Percentiles rank a stretch among this genome's conserved stretches.
Evolutionary conservation across 225 moss, liverwort and hornwort species (phyloP).

Genomic region (Straminergon stramineum): DNA sequence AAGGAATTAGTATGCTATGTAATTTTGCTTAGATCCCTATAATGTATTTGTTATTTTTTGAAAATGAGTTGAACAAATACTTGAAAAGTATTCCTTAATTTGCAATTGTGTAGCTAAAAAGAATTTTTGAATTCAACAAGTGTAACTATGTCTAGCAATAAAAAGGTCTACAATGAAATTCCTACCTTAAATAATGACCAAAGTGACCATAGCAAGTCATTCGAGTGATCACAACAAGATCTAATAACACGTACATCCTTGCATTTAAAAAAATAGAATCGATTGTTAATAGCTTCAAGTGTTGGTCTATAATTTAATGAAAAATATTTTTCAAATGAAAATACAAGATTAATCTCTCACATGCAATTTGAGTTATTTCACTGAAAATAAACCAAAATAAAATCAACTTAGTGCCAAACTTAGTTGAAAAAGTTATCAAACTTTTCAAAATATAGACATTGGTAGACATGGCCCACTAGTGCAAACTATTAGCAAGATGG

Average conservation of each 20-base stretch:
- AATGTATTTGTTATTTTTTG: too few relatives aligned
- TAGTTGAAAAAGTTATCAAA: not conserved
- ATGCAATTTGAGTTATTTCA: too few relatives aligned
- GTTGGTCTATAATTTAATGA: not conserved
- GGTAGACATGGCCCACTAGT: not conserved
- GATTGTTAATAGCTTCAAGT: not conserved
- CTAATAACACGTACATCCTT: too few relatives aligned
- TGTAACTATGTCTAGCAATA: fast-evolving
- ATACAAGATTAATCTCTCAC: not conserved
- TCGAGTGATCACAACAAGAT: fast-evolving
- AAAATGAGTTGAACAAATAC: too few relatives aligned
- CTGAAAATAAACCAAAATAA: not conserved
- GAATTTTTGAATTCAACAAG: not conserved
- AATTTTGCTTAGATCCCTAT: fast-evolving
- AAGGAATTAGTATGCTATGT: too few relatives aligned
- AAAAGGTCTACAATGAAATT: not conserved
- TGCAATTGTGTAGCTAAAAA: fast-evolving
- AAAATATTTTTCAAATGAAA: not conserved
- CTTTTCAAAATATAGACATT: not conserved
- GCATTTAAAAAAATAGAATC: not conserved
- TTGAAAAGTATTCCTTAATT: not conserved
- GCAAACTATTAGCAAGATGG: not conserved
- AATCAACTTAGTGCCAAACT: not conserved
- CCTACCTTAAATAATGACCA: not conserved
- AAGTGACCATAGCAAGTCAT: too few relatives aligned